These are phyloP conservation scores for Ogataea thermomethanolica DNA, from an alignment of 805 yeast genomes.

Conservation along the genomic window DNA sequence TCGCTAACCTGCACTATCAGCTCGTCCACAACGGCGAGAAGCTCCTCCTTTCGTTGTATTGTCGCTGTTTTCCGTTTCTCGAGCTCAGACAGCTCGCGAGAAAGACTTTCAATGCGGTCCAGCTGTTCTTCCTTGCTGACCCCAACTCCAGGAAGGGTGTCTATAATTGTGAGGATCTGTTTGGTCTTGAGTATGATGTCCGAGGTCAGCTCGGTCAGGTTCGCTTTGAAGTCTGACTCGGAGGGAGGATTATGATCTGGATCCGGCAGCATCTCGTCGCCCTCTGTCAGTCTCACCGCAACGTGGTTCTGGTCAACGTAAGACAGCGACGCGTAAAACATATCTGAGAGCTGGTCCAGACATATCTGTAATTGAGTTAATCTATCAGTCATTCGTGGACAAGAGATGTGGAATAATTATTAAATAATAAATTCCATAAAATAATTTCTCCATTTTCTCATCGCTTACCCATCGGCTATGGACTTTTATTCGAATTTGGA, in stretches of 20 bases:
- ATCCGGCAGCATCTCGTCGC: constrained; percentile 60
- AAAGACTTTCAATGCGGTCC: constrained; percentile 56
- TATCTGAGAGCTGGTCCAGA: constrained; percentile 74
- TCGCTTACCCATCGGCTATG: constrained; percentile 38
- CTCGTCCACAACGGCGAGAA: constrained; percentile 59
- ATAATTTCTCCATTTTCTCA: background rate
- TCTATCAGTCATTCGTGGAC: constrained; percentile 66
- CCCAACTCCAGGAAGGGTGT: constrained; percentile 90
- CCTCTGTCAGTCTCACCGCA: constrained; percentile 44
- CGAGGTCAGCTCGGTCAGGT: constrained; percentile 71
- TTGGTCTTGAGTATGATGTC: constrained; percentile 83
- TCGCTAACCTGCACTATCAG: constrained; percentile 58
- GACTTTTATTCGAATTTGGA: constrained; percentile 78
- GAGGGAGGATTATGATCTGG: constrained; percentile 48
- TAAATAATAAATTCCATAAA: background rate
- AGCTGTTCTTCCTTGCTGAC: constrained; percentile 75
- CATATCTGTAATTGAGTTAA: constrained; percentile 87
- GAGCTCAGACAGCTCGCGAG: constrained; percentile 54
- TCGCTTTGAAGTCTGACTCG: constrained; percentile 37
- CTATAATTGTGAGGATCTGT: constrained; percentile 82
- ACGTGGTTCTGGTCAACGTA: constrained; percentile 77
- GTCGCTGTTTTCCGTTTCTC: constrained; percentile 58
- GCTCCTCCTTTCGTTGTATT: constrained; percentile 58
- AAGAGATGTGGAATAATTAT: background rate
- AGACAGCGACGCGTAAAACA: constrained; percentile 72